These are phyloP conservation scores for Colletotrichum chrysophilum DNA, from an alignment of 2,329 filamentous ascomycete species.

Conservation along the genomic window DNA sequence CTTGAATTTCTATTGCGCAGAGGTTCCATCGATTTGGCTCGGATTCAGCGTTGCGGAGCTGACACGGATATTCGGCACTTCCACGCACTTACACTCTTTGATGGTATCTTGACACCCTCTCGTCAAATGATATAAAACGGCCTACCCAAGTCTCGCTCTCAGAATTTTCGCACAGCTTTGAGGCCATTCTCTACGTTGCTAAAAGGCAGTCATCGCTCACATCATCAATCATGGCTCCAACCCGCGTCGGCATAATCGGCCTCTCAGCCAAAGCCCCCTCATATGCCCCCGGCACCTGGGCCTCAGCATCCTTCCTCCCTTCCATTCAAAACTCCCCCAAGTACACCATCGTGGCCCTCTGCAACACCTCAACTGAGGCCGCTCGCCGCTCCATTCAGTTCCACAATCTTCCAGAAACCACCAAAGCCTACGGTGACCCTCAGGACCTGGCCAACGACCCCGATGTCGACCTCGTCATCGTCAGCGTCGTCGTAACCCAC, in stretches of 20 bases:
- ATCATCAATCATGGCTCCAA: constrained; percentile 36
- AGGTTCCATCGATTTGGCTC: not conserved
- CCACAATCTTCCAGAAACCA: constrained; percentile 44
- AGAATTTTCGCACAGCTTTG: rapidly evolving
- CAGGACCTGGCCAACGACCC: constrained; percentile 51
- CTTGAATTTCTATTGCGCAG: not conserved
- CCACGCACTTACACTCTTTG: not conserved
- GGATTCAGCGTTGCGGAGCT: not conserved
- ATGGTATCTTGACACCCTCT: not conserved
- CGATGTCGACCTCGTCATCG: constrained; percentile 60
- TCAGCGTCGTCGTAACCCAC: constrained; percentile 57
- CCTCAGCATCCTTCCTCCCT: constrained; percentile 60
- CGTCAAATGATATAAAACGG: not conserved
- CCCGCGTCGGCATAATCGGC: constrained; percentile 63
- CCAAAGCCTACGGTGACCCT: constrained; percentile 56
- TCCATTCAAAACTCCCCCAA: constrained; percentile 48
- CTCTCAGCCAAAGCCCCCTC: constrained; percentile 57
- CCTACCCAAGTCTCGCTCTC: not conserved
- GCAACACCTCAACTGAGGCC: constrained; percentile 52
- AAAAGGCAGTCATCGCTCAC: rapidly evolving
- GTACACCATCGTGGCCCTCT: constrained; percentile 56
- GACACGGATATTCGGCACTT: not conserved
- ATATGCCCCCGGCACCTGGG: constrained; percentile 55
- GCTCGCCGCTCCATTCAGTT: constrained; percentile 46
- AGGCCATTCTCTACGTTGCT: not conserved